A percentile compares a stretch with the other conserved stretches of the same genome.
Evolutionary conservation across 768 basidiomycete species (phyloP).

Genomic region (Boletus rufocinnamomeus): DNA sequence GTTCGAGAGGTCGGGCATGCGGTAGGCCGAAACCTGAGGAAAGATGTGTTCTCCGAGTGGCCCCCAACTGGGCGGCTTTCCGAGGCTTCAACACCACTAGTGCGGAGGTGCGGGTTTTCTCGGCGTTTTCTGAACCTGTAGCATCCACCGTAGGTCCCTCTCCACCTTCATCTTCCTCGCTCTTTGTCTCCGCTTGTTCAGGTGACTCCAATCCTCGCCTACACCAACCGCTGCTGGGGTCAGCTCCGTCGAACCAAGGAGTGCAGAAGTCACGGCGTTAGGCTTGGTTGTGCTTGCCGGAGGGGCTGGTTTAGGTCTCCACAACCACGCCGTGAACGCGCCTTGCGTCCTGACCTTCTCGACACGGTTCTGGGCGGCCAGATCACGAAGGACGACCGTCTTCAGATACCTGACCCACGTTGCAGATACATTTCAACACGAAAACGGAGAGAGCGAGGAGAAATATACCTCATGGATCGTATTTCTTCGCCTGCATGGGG

Average conservation of each 20-base stretch:
- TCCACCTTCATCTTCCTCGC: constrained; percentile 48
- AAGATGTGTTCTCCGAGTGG: too few species aligned
- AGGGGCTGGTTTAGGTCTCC: constrained; percentile 28
- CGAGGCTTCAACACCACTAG: not conserved
- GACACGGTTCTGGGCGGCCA: constrained; percentile 45
- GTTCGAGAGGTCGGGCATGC: not conserved
- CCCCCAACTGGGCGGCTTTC: not conserved
- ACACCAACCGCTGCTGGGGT: constrained; percentile 34
- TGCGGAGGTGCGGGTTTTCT: not conserved
- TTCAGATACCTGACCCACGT: constrained; percentile 52
- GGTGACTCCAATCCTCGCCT: constrained; percentile 52
- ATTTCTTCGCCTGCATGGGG: constrained; percentile 49
- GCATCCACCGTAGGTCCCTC: constrained; percentile 43
- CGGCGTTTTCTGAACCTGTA: constrained; percentile 34
- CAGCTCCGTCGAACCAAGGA: constrained; percentile 6
- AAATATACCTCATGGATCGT: constrained; percentile 53
- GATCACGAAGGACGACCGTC: constrained; percentile 47
- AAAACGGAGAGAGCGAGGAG: not conserved
- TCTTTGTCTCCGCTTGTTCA: constrained; percentile 55
- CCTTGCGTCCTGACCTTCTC: constrained; percentile 41
- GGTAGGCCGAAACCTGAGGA: not conserved
- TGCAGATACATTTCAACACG: not conserved
- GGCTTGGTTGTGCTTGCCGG: constrained; percentile 2
- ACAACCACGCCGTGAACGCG: constrained; percentile 44
- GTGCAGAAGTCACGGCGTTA: not conserved